A percentile compares a stretch with the other conserved stretches of the same genome.
These are phyloP conservation scores for Symbiodinium natans DNA, from an alignment of 73 alveolate species.

Conservation along the genomic window DNA sequence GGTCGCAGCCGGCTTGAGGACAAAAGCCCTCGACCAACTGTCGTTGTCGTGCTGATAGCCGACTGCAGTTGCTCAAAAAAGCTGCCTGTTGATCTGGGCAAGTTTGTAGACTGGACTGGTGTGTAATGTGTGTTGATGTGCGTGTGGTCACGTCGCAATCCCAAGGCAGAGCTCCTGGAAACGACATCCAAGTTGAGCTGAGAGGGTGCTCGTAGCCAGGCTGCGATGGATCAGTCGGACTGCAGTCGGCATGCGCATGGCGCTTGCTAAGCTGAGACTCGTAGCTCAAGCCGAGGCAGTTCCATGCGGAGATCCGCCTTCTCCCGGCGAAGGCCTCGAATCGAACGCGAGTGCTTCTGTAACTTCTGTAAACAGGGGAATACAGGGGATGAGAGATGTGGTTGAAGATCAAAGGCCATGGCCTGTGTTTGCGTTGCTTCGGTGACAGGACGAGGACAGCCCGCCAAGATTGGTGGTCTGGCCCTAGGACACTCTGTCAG, in stretches of 20 bases:
- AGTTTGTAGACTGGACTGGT: too few species aligned
- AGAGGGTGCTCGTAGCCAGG: constrained; percentile 79
- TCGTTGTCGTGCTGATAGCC: too few species aligned
- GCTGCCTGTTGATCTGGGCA: too few species aligned
- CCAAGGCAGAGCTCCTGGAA: constrained; percentile 91
- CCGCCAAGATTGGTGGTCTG: constrained; percentile 84
- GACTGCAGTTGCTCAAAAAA: too few species aligned
- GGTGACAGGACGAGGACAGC: constrained; percentile 43
- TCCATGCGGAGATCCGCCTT: constrained; percentile 92
- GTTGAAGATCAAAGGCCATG: not conserved
- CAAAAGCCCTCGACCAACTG: not conserved
- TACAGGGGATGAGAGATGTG: too few species aligned
- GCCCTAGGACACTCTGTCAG: not conserved
- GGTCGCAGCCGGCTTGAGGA: not conserved
- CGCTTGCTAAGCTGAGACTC: not conserved
- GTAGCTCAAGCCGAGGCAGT: constrained; percentile 30
- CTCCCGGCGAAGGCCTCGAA: constrained; percentile 36
- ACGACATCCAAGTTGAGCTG: constrained; percentile 89
- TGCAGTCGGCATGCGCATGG: not conserved
- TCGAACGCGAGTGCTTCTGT: too few species aligned
- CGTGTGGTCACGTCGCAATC: too few species aligned
- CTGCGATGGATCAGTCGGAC: not conserved
- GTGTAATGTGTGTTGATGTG: too few species aligned
- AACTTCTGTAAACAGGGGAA: not conserved
- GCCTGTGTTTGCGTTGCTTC: not conserved